Evolutionary conservation across 106 monocot genomes (phyloP).

Genomic region (Dendrobium catenatum): DNA sequence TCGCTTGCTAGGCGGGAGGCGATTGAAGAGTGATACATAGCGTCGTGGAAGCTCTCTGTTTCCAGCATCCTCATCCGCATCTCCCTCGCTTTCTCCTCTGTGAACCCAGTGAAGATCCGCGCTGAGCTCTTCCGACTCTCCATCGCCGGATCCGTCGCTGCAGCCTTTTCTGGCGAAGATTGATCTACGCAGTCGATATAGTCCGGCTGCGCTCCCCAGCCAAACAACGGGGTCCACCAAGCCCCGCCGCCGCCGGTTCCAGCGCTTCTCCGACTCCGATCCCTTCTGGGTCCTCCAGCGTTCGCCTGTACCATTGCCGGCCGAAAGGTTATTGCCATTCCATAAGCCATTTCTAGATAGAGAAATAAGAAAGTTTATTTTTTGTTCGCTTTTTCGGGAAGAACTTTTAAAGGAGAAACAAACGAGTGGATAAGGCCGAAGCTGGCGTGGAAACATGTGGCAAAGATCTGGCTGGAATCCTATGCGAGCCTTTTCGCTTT

Average conservation of each 20-base stretch:
- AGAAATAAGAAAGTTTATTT: neutral
- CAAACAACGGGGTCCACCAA: conserved; percentile 86
- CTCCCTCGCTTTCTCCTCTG: conserved; percentile 89
- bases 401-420: neutral
- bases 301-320: conserved; percentile 28
- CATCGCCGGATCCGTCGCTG: neutral
- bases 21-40: conserved; percentile 94
- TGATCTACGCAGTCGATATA: conserved; percentile 31
- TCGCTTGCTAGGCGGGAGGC: conserved; percentile 83
- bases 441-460: conserved; percentile 4
- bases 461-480: too few relatives aligned
- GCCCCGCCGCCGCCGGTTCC: conserved; percentile 4
- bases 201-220: conserved; percentile 61
- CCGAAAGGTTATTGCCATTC: conserved; percentile 19
- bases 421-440: conserved; percentile 7
- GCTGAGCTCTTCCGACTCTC: neutral
- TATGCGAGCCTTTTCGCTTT: neutral
- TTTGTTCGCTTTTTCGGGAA: neutral
- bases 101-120: conserved; percentile 32
- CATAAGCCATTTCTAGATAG: conserved; percentile 13
- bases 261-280: neutral
- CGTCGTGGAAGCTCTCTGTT: conserved; percentile 72
- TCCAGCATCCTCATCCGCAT: conserved; percentile 63
- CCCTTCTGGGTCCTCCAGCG: neutral
- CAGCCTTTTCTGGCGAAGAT: neutral